These are phyloP conservation scores for Chaetomium sp. DNA, from an alignment of 2,329 filamentous ascomycete species.

Conservation along the genomic window DNA sequence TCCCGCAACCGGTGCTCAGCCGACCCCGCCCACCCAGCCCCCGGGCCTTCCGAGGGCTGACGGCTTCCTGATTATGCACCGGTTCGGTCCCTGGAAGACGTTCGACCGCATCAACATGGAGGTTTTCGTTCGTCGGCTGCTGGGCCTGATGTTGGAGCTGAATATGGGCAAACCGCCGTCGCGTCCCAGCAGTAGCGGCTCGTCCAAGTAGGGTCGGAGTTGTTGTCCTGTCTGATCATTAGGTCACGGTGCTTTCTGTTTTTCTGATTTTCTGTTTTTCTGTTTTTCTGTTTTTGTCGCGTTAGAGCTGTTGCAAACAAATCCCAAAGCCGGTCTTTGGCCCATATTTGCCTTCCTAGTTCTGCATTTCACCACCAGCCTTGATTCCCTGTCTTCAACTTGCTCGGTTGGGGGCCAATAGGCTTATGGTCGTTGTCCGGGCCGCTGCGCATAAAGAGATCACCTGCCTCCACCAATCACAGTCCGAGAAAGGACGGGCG, in stretches of 20 bases:
- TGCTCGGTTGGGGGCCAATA: too few relatives aligned
- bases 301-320: too few relatives aligned
- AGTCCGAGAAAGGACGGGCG: too few relatives aligned
- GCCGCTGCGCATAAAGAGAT: too few relatives aligned
- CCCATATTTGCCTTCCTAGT: too few relatives aligned
- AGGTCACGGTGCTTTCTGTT: not conserved
- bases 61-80: slow-evolving; percentile 2
- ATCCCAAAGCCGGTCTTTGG: too few relatives aligned
- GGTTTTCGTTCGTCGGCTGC: not conserved
- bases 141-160: not conserved
- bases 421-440: too few relatives aligned
- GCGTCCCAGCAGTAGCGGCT: not conserved
- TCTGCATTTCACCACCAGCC: too few relatives aligned
- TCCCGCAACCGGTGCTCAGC: not conserved
- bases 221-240: not conserved
- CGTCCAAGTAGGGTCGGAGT: not conserved
- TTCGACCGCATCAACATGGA: not conserved
- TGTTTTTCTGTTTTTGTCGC: not conserved
- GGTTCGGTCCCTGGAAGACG: not conserved
- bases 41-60: not conserved
- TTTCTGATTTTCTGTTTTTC: not conserved
- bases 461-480: too few relatives aligned
- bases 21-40: not conserved
- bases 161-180: not conserved
- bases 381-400: too few relatives aligned